Conservation (phyloP, 805 yeast species). For the Saccharomycopsis guyanensis region DNA sequence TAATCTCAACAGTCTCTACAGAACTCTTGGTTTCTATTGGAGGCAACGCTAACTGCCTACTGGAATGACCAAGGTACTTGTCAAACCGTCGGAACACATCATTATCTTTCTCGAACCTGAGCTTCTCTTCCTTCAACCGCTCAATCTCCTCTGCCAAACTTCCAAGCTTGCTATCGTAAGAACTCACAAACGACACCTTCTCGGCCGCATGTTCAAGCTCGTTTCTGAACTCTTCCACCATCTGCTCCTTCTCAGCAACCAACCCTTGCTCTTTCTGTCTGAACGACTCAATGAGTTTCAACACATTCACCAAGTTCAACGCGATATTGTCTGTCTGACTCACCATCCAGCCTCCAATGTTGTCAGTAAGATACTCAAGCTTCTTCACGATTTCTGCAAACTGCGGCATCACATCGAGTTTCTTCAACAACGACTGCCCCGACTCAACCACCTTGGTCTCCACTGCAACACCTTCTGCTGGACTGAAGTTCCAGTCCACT, state of each 20-base stretch:
- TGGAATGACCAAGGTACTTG: neutral
- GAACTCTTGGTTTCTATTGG: neutral
- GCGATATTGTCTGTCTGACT: conserved; percentile 6
- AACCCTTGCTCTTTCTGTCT: conserved; percentile 5
- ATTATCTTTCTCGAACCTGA: conserved; percentile 19
- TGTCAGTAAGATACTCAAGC: neutral
- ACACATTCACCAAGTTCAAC: conserved; percentile 17
- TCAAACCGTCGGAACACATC: conserved; percentile 15
- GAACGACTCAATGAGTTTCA: conserved; percentile 1
- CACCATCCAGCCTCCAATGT: neutral
- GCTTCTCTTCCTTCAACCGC: conserved; percentile 13
- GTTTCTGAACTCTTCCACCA: conserved; percentile 15
- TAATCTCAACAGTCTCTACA: no score
- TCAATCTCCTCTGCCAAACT: conserved; percentile 11
- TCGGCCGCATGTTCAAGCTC: conserved; percentile 13
- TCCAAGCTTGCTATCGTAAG: conserved; percentile 8
- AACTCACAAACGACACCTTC: conserved; percentile 18
- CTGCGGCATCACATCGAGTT: neutral
- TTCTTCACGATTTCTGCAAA: neutral
- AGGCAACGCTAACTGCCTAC: neutral
- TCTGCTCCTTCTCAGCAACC: conserved; percentile 8
- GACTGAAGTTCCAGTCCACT: conserved; percentile 10
- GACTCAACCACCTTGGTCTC: neutral
- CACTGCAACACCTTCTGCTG: neutral
- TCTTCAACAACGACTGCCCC: neutral